Evolutionary conservation across 306 rosid species (phyloP), one percentile per base, ranked within the genome.

Genomic region (Rosa chinensis): DNA sequence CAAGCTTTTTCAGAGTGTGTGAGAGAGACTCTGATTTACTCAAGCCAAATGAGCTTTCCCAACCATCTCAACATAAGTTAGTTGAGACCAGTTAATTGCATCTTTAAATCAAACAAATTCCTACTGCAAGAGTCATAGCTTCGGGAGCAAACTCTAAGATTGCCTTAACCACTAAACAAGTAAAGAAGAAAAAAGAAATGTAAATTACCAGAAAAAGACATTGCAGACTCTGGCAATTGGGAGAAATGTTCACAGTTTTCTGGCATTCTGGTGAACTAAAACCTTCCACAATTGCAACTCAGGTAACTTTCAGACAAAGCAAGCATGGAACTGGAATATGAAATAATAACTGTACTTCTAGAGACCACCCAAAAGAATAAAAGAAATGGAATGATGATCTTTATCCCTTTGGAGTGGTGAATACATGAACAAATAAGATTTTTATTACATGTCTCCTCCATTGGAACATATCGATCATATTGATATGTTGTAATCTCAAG

Each of bases 281-380:
- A 56, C 39, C 17, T 76, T 69, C 62, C 52, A 25, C 66, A 9
- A 16, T 80, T 32, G 62, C 21, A 47, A 17, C 66, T 66, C 63
- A 74, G 37, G 14, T 61, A 13, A 14, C 47, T 40, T 42, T 45
- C 32, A 76, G 58, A 78, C 47, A 12, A 66, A 78, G 72, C 39
- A 61, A 72, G 76, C 79, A 72, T 66, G 82, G 56, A 64, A 64
- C 28, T 72, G 82, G 84, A 84, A 67, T 74, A 40, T 72, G 37
- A 84, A 80, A 66, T 67, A 49, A 77, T 72, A 21, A 72, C 56
- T 76, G 55, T 23, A 80, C 71, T 47, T 66, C 43, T 42, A 32
- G 35, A 53, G 4, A 73, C 48, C 66, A 59, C 50, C 37, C 64
- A 75, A 21, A 63, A 32, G 43, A 10, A 73, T 7, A 43, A 23